These are phyloP conservation scores for Annulohypoxylon truncatum DNA, from an alignment of 2,329 filamentous ascomycete species.

Conservation along the genomic window DNA sequence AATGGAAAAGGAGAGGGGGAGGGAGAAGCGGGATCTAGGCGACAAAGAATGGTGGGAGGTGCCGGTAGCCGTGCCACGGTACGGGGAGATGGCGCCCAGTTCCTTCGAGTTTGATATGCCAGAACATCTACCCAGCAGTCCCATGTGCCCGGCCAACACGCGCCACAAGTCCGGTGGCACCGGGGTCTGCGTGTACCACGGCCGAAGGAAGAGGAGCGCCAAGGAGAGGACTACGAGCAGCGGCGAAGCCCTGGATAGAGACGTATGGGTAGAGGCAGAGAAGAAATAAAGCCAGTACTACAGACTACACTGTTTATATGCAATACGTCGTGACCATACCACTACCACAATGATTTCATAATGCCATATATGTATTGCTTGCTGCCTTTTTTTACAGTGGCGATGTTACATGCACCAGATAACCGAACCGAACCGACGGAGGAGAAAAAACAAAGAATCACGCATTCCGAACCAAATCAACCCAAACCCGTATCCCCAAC, in stretches of 20 bases:
- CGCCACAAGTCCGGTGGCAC: constrained; percentile 58
- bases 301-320: background rate
- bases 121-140: constrained; percentile 63
- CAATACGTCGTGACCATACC: background rate
- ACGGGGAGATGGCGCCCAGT: constrained; percentile 43
- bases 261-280: constrained; percentile 25
- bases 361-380: background rate
- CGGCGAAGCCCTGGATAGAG: constrained; percentile 25
- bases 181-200: constrained; percentile 64
- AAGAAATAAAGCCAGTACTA: background rate
- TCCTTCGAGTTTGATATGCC: constrained; percentile 62
- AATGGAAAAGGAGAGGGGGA: constrained; percentile 1
- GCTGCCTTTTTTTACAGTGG: constrained; percentile 8
- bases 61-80: constrained; percentile 38
- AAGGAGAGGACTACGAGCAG: constrained; percentile 39
- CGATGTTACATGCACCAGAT: constrained; percentile 15
- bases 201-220: constrained; percentile 48
- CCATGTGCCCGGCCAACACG: constrained; percentile 63
- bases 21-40: constrained; percentile 12
- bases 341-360: background rate
- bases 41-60: constrained; percentile 51
- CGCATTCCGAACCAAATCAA: background rate
- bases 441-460: background rate
- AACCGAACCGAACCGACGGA: background rate
- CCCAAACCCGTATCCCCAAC: background rate